Percentiles rank a stretch among this genome's conserved stretches.
These are phyloP conservation scores for Fonsecaea multimorphosa DNA, from an alignment of 2,329 filamentous ascomycete species.

Conservation along the genomic window DNA sequence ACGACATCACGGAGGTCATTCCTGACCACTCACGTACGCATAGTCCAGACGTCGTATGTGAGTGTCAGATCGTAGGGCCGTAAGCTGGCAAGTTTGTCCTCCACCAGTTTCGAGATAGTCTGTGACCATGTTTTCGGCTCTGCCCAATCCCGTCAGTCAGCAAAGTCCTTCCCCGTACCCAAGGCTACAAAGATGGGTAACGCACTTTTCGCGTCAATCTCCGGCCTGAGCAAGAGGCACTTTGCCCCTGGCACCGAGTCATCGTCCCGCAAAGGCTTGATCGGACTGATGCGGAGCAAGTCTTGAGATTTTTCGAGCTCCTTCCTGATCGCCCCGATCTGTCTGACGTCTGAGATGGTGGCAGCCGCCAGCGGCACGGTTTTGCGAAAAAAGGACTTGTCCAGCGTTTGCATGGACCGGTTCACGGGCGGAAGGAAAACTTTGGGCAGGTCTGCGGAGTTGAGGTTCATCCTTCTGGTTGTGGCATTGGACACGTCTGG, in stretches of 20 bases:
- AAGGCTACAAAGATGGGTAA: not conserved
- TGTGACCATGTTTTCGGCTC: conserved; percentile 78
- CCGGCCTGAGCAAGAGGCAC: conserved; percentile 41
- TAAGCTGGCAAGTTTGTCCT: conserved; percentile 71
- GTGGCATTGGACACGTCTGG: not conserved
- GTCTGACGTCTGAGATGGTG: conserved; percentile 73
- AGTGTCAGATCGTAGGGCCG: conserved; percentile 77
- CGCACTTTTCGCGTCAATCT: conserved; percentile 41
- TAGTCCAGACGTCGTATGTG: conserved; percentile 85
- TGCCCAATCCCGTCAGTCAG: conserved; percentile 2
- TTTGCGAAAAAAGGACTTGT: conserved; percentile 81
- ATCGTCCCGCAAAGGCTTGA: conserved; percentile 65
- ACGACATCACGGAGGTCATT: not conserved
- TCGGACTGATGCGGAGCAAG: conserved; percentile 67
- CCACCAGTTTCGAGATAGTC: conserved; percentile 70
- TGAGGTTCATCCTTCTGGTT: conserved; percentile 35
- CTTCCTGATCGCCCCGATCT: conserved; percentile 74
- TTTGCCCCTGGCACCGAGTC: conserved; percentile 49
- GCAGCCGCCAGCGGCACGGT: conserved; percentile 79
- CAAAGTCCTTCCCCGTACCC: not conserved
- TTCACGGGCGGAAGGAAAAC: conserved; percentile 83
- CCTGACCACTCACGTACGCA: conserved; percentile 61
- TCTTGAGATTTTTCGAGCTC: conserved; percentile 70
- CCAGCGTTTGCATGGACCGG: conserved; percentile 77
- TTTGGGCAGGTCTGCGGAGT: conserved; percentile 40